Evolutionary conservation across 208 protist species (phyloP).

Genomic region (Acanthamoeba polyphaga): DNA sequence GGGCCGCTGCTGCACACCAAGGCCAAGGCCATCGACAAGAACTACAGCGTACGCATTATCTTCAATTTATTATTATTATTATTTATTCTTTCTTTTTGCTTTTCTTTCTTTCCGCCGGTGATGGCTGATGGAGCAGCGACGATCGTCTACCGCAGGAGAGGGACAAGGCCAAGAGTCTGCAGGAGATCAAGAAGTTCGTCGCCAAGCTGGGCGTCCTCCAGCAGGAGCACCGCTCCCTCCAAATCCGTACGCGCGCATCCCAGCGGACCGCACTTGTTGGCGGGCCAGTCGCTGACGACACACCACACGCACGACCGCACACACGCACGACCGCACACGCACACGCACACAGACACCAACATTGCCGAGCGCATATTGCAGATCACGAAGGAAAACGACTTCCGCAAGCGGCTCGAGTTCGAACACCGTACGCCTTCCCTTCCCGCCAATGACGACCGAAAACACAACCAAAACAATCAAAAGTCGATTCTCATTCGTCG

Average conservation of each 20-base stretch:
- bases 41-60: slow-evolving; percentile 77
- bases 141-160: slow-evolving; percentile 41
- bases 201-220: slow-evolving; percentile 66
- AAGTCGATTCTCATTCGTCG: not conserved
- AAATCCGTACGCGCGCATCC: not conserved
- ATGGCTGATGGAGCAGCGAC: too few relatives aligned
- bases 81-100: too few relatives aligned
- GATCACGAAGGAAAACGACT: slow-evolving; percentile 71
- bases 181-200: slow-evolving; percentile 82
- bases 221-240: slow-evolving; percentile 80
- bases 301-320: not conserved
- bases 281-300: too few relatives aligned
- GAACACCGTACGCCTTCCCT: slow-evolving; percentile 76
- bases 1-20: slow-evolving; percentile 81
- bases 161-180: slow-evolving; percentile 62
- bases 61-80: too few relatives aligned
- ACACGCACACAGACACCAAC: slow-evolving; percentile 77
- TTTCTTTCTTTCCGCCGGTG: too few relatives aligned
- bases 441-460: not conserved
- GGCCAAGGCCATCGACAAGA: slow-evolving; percentile 80
- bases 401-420: slow-evolving; percentile 76
- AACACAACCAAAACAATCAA: not conserved
- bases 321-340: not conserved
- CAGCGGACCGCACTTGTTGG: too few relatives aligned
- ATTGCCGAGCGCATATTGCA: slow-evolving; percentile 78